Base-by-base conservation (phyloP, 352 stramenopile genomes). In the Globisporangium rhizosaccharum region DNA sequence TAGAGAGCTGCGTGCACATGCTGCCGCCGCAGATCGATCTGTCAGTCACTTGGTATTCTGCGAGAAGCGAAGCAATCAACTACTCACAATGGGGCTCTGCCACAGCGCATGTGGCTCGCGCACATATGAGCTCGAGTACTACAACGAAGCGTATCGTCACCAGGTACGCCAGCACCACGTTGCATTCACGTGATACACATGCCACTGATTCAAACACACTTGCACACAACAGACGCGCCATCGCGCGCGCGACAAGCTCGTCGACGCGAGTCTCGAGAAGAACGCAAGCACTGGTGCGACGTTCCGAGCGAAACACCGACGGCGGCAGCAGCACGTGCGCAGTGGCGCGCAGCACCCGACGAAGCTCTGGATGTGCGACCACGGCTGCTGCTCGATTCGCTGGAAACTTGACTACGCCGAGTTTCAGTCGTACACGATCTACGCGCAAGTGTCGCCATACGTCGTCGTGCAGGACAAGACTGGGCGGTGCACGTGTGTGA, bases 341-440 rank as follows among this genome's bases (percentile, higher is more conserved):
- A 37, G 26, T 18, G 46, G 30, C 4, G 11, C 9, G 1, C 37
- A 51, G 14, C 51, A 39, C 20, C 37, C 57, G 25, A 72, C 67
- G 2, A 82, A 81, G 58, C 68, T 86, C 44, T 88, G 77, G 78
- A 75, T 77, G 47, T 89, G 79, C 44, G 73, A 76, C 12, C 63
- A 70, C 17, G 79, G 79, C 49, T 89, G 79, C 71, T 89, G 79
- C 56, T 87, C 75, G 26, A 77, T 89, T 56, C 79, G 77, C 37
- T 85, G 76, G 76, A 89, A 89, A 52, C 77, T 89, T 51, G 77
- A 87, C 66, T 89, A 89, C 44, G 79, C 75, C 73, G 79, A 84
- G 62, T 84, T 88, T 54, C 73, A 84, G 57, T 79, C 73, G 30
- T 87, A 81, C 66, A 72, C 70, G 37, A 77, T 85, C 39, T 87